Percentiles rank a stretch among this genome's conserved stretches.
Evolutionary conservation across 805 yeast species (phyloP).

Genomic region (Candida sonorensis): DNA sequence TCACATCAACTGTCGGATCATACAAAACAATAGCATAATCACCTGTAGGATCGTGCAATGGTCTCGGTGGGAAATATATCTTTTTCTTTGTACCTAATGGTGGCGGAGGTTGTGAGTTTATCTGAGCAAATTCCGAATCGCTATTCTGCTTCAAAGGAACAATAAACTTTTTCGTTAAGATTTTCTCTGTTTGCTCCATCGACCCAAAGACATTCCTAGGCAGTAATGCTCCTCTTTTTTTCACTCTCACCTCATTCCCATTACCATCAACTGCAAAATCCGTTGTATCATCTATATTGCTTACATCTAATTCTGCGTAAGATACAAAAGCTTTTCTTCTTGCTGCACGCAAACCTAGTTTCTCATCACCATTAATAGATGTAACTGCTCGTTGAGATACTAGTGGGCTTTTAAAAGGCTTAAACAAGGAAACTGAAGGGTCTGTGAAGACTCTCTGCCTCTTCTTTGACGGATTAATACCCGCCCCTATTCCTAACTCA

Average conservation of each 20-base stretch:
- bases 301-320: slow-evolving; percentile 33
- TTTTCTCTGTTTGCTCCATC: slow-evolving; percentile 32
- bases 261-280: slow-evolving; percentile 23
- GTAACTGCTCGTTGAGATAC: slow-evolving; percentile 10
- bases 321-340: slow-evolving; percentile 30
- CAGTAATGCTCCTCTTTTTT: slow-evolving; percentile 53
- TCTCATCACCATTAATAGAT: slow-evolving; percentile 8
- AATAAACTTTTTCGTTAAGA: slow-evolving; percentile 42
- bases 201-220: slow-evolving; percentile 44
- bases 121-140: slow-evolving; percentile 24
- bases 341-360: slow-evolving; percentile 17
- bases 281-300: slow-evolving; percentile 21
- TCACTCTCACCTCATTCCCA: slow-evolving; percentile 19
- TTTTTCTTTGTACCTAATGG: slow-evolving; percentile 78
- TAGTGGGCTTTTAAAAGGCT: slow-evolving; percentile 68
- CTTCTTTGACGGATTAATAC: slow-evolving; percentile 48
- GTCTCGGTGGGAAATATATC: slow-evolving; percentile 70
- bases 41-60: slow-evolving; percentile 90
- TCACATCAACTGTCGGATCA: slow-evolving; percentile 85
- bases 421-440: slow-evolving; percentile 45
- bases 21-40: slow-evolving; percentile 92
- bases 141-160: slow-evolving; percentile 50
- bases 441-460: slow-evolving; percentile 50
- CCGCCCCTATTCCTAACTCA: slow-evolving; percentile 64
- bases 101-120: slow-evolving; percentile 48